Evolutionary conservation across 176 grass and related monocot genomes (phyloP).

Genomic region (Puya raimondii): DNA sequence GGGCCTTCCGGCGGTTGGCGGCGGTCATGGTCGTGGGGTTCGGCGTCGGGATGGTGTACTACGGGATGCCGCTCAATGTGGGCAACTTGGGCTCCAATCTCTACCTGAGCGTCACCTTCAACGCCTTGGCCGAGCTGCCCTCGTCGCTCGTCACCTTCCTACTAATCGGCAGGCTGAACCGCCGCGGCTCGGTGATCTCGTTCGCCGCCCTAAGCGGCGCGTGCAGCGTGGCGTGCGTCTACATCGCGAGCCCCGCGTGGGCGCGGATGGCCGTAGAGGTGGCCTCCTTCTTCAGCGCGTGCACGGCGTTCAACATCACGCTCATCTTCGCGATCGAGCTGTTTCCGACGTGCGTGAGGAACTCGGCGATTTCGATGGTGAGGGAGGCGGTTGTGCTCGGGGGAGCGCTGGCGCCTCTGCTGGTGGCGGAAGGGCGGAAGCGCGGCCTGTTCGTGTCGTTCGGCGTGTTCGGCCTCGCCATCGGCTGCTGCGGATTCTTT

Average conservation of each 20-base stretch:
- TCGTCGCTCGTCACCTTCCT: constrained; percentile 40
- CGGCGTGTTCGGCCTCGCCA: constrained; percentile 54
- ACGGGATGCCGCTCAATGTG: constrained; percentile 86
- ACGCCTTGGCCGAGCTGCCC: constrained; percentile 72
- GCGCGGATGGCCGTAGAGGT: constrained; percentile 52
- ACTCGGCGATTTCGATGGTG: constrained; percentile 62
- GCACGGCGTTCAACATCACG: constrained; percentile 58
- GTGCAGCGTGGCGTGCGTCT: constrained; percentile 47
- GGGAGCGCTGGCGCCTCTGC: constrained; percentile 51
- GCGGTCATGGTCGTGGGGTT: constrained; percentile 52
- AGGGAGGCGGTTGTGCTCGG: constrained; percentile 63
- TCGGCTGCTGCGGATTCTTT: constrained; percentile 46
- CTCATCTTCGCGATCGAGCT: constrained; percentile 78
- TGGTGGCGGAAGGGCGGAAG: constrained; percentile 56
- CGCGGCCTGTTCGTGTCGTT: constrained; percentile 51
- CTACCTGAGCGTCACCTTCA: constrained; percentile 72
- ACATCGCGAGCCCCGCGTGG: constrained; percentile 18
- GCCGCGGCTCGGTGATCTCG: constrained; percentile 40
- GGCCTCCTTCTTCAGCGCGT: constrained; percentile 62
- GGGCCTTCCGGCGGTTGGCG: constrained; percentile 55
- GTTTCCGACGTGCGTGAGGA: constrained; percentile 82
- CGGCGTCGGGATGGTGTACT: constrained; percentile 77
- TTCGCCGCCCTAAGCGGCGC: constrained; percentile 36
- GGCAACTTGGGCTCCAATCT: constrained; percentile 74
- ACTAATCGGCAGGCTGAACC: constrained; percentile 40